phyloP scores from a whole-genome alignment of 768 basidiomycete genomes.

The Podaxis rugospora region DNA sequence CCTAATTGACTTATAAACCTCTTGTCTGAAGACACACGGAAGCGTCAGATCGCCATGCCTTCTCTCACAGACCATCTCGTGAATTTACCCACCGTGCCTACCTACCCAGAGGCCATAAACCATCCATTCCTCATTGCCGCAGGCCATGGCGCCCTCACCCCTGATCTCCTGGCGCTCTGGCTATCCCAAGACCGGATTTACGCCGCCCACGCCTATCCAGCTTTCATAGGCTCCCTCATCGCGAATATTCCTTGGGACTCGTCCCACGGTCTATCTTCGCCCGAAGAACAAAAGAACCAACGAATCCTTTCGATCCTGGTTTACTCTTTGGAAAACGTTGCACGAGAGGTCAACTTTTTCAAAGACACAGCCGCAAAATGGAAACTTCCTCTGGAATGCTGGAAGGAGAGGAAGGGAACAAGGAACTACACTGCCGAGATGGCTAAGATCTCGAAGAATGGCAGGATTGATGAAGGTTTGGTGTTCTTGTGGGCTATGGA shows the following conservation, averaged over 20 bases:
- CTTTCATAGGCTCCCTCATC: slow-evolving; percentile 65
- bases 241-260: slow-evolving; percentile 49
- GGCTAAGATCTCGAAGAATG: slow-evolving; percentile 43
- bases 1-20: not conserved
- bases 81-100: slow-evolving; percentile 26
- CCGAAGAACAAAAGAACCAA: slow-evolving; percentile 32
- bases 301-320: slow-evolving; percentile 44
- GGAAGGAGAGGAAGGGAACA: slow-evolving; percentile 56
- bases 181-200: slow-evolving; percentile 73
- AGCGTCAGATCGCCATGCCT: not conserved
- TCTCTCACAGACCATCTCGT: slow-evolving; percentile 32
- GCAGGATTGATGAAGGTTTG: slow-evolving; percentile 55
- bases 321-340: slow-evolving; percentile 52
- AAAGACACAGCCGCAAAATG: slow-evolving; percentile 40
- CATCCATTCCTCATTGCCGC: slow-evolving; percentile 61
- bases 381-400: slow-evolving; percentile 40
- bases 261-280: slow-evolving; percentile 24
- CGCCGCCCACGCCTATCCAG: slow-evolving; percentile 70
- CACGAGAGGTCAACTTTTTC: slow-evolving; percentile 58
- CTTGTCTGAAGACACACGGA: not conserved
- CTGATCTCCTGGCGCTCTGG: slow-evolving; percentile 51
- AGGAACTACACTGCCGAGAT: slow-evolving; percentile 72
- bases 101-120: slow-evolving; percentile 44
- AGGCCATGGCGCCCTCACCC: slow-evolving; percentile 44
- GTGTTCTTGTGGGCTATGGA: slow-evolving; percentile 82